Base-by-base conservation (phyloP, 441 rosid genomes). In the Erysimum pusillum region DNA sequence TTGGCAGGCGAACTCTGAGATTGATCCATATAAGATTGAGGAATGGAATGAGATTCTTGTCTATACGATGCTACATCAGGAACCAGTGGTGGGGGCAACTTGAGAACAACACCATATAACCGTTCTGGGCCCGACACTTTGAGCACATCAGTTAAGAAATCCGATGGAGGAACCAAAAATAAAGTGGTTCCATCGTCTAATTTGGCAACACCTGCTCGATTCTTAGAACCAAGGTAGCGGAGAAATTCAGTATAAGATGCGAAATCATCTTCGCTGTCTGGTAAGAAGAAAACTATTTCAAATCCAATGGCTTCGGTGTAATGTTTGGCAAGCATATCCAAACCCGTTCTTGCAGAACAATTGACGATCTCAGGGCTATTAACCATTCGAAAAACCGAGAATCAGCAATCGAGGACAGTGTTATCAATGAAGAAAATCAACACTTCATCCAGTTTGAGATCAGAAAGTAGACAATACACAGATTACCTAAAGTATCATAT, bases 161-260 rank as follows among this genome's bases (percentile, higher is more conserved):
- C 93, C 32, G 99, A 93, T 25, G 99, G 99, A 62, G 99, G 98
- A 45, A 93, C 97, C 83, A 96, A 81, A 74, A 96, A 93, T 39
- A 93, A 81, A 17, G 96, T 93, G 20, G 93, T 93, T 65, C 98
- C 98, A 70, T 93, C 97, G 60, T 87, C 94, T 53, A 96, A 85
- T 82, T 93, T 93, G 65, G 97, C 98, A 78, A 96, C 99, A 73
- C 98, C 99, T 53, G 99, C 99, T 79, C 98, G 96, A 65, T 90
- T 81, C 71, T 90, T 96, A 35, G 90, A 89, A 76, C 97, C 93
- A 85, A 96, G 89, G 79, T 96, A 96, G 69, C 88, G 88, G 31
- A 96, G 92, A 80, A 96, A 91, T 78, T 96, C 99, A 28, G 99
- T 96, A 62, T 93, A 96, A 36, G 99, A 90, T 25, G 91, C 96